Evolutionary conservation across 208 protist genomes (phyloP).

Genomic region (Wallacemonas sp.): DNA sequence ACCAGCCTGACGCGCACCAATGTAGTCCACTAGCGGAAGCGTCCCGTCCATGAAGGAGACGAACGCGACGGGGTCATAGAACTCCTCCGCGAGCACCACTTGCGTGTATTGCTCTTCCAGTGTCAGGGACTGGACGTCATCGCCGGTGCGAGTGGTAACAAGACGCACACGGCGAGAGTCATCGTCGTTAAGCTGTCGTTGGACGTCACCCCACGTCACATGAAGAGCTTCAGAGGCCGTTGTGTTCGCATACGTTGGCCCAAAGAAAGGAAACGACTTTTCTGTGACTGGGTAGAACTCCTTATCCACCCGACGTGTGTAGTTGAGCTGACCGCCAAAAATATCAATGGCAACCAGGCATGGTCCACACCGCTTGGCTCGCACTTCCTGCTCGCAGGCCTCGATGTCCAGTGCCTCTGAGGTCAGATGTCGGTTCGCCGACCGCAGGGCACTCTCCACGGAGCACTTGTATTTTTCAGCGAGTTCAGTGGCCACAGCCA

Average conservation of each 20-base stretch:
- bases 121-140: neutral
- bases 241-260: constrained; percentile 5
- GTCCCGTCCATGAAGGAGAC: constrained; percentile 50
- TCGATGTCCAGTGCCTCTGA: neutral
- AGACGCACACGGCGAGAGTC: constrained; percentile 7
- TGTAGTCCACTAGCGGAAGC: constrained; percentile 67
- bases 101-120: constrained; percentile 36
- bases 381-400: constrained; percentile 18
- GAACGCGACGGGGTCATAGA: constrained; percentile 62
- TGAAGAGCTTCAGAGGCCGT: constrained; percentile 6
- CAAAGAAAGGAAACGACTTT: constrained; percentile 22
- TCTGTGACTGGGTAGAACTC: constrained; percentile 14
- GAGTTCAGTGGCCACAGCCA: too few species aligned
- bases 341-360: constrained; percentile 53
- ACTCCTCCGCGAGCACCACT: constrained; percentile 41
- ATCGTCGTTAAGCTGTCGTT: constrained; percentile 12
- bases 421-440: constrained; percentile 28
- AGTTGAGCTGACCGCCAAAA: constrained; percentile 32
- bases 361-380: constrained; percentile 26
- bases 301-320: constrained; percentile 9
- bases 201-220: constrained; percentile 36
- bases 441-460: constrained; percentile 19
- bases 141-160: constrained; percentile 28
- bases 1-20: constrained; percentile 38
- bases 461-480: constrained; percentile 19